phyloP scores from a whole-genome alignment of 139 green algal species.

The Mychonastes homosphaera region DNA sequence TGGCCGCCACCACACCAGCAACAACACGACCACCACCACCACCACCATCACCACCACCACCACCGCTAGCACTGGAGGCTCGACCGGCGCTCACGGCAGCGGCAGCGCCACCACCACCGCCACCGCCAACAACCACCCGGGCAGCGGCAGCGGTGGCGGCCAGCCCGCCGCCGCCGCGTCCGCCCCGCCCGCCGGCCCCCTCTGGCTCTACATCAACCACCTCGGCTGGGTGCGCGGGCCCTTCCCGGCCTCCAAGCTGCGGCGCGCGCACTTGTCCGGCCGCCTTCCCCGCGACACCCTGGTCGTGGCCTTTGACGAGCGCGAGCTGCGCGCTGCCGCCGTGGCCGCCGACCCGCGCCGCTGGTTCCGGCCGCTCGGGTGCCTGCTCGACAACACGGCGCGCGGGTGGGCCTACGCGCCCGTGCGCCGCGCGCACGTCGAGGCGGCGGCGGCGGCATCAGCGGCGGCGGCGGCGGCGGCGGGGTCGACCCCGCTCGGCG shows the following conservation, averaged over 20 bases:
- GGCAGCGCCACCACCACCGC: no score
- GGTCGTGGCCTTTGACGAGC: conserved; percentile 13
- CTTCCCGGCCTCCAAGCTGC: conserved; percentile 14
- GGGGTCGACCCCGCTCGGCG: no score
- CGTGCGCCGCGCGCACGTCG: conserved; percentile 5
- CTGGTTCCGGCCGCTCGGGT: conserved; percentile 16
- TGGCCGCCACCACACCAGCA: no score
- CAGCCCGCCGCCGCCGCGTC: no score
- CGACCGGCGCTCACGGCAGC: no score
- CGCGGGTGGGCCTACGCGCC: conserved; percentile 13
- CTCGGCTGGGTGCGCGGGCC: conserved; percentile 9
- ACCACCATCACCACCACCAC: no score
- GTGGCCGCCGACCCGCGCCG: conserved; percentile 4
- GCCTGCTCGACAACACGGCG: conserved; percentile 2
- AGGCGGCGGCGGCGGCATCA: not conserved
- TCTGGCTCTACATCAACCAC: conserved; percentile 25
- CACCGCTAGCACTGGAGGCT: no score
- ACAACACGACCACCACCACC: no score
- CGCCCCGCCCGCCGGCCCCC: no score
- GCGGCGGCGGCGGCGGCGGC: not conserved
- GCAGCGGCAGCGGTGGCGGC: no score
- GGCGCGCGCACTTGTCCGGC: conserved; percentile 16
- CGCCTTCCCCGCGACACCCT: conserved; percentile 18
- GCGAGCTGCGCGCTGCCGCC: conserved; percentile 6
- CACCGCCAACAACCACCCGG: no score